These are phyloP conservation scores for Yarrowia bubula DNA, from an alignment of 805 yeast genomes.

Conservation along the genomic window DNA sequence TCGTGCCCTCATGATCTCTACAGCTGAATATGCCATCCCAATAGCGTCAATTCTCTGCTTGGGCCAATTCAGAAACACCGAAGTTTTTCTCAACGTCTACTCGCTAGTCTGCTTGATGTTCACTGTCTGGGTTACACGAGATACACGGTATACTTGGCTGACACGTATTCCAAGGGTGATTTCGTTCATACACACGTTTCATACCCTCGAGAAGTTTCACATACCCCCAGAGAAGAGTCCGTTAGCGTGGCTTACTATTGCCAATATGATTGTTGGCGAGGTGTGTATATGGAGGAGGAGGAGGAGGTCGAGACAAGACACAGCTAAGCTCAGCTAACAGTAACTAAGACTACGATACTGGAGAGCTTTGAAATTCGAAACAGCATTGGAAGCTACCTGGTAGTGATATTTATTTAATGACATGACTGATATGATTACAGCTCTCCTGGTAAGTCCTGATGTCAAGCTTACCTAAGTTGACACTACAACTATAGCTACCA, in stretches of 20 bases:
- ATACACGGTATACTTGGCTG: not conserved
- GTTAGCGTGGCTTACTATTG: not conserved
- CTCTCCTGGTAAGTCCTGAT: no score
- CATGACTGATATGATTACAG: no score
- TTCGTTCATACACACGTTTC: constrained; percentile 5
- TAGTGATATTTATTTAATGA: no score
- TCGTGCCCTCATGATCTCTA: no score
- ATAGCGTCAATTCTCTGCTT: not conserved
- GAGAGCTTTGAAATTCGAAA: no score
- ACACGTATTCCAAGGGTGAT: not conserved
- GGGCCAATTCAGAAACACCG: not conserved
- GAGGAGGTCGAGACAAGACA: no score
- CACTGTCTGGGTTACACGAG: not conserved
- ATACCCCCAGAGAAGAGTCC: not conserved
- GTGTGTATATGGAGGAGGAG: not conserved
- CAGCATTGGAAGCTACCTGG: no score
- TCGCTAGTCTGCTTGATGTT: not conserved
- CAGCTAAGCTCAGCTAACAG: no score
- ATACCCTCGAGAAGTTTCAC: constrained; percentile 6
- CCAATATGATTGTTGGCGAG: not conserved
- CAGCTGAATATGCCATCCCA: not conserved
- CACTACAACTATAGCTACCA: no score
- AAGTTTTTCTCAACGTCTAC: constrained; percentile 12
- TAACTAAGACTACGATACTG: no score
- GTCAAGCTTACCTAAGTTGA: no score